phyloP scores from a whole-genome alignment of 2,329 filamentous ascomycete species.

The Pseudogymnoascus sp. region DNA sequence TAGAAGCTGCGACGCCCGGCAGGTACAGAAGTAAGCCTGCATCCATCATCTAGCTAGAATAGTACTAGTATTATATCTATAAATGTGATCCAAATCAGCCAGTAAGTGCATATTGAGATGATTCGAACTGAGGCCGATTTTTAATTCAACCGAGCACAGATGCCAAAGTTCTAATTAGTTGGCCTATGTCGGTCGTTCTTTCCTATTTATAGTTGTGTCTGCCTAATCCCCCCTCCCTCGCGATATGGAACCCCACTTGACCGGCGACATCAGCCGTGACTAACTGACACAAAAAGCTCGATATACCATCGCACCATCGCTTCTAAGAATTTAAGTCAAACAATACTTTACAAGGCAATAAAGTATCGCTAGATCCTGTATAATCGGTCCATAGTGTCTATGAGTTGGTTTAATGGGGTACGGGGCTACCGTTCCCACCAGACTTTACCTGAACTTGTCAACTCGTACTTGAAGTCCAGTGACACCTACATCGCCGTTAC shows the following conservation, averaged over 20 bases:
- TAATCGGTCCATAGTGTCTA: neutral
- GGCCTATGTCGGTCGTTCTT: neutral
- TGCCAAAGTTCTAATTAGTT: neutral
- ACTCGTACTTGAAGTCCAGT: slow-evolving; percentile 8
- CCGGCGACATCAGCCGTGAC: neutral
- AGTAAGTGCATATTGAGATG: neutral
- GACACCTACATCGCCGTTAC: slow-evolving; percentile 3
- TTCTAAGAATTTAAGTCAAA: neutral
- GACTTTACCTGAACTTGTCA: slow-evolving; percentile 11
- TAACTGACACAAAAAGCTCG: neutral
- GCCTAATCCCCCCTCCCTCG: neutral
- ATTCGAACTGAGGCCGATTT: neutral
- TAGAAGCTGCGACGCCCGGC: neutral
- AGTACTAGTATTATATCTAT: neutral
- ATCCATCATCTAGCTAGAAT: neutral
- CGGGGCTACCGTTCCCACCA: neutral
- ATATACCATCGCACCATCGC: neutral
- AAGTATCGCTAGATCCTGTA: neutral
- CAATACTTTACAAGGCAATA: neutral
- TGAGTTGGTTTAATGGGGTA: neutral
- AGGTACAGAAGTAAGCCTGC: neutral
- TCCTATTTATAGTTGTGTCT: neutral
- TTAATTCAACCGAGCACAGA: neutral
- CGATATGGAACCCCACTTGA: neutral
- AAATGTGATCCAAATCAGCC: neutral